These are phyloP conservation scores for Melampsora occidentalis DNA, from an alignment of 1,284 basidiomycete species.

Conservation along the genomic window DNA sequence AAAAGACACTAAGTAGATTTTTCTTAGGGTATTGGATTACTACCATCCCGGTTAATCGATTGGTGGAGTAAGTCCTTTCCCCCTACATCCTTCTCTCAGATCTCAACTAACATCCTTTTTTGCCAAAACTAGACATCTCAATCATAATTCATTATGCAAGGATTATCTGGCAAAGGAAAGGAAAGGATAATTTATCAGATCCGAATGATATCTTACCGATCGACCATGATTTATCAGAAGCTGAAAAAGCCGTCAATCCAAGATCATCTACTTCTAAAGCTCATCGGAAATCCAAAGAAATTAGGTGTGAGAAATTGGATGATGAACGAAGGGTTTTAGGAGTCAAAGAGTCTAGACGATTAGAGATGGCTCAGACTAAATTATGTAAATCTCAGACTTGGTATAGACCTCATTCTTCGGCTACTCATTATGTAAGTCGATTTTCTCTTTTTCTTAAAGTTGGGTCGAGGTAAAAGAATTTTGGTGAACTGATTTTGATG, in stretches of 20 bases:
- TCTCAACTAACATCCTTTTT: not conserved
- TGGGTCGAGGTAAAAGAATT: not conserved
- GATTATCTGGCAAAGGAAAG: conserved; percentile 23
- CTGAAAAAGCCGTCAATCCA: conserved; percentile 7
- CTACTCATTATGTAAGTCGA: conserved; percentile 35
- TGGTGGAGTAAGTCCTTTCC: conserved; percentile 17
- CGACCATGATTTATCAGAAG: conserved; percentile 1
- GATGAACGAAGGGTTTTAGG: conserved; percentile 13
- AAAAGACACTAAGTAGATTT: too few relatives aligned
- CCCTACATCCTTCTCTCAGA: not conserved
- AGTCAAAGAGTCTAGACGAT: not conserved
- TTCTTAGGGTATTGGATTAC: conserved; percentile 24
- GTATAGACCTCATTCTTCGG: conserved; percentile 39
- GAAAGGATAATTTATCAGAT: conserved; percentile 11
- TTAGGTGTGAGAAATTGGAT: not conserved
- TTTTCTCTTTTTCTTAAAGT: not conserved
- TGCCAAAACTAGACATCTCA: conserved; percentile 7
- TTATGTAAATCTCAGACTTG: conserved; percentile 38
- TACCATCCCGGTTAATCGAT: conserved; percentile 34
- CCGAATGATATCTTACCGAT: conserved; percentile 27
- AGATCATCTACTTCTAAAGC: not conserved
- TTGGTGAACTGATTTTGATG: not conserved
- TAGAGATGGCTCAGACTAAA: conserved; percentile 1
- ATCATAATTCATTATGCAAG: conserved; percentile 31
- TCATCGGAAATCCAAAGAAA: not conserved